A percentile compares a stretch with the other conserved stretches of the same genome.
Conservation (phyloP, 371 early-diverging fungal genomes). For the Mortierella sp. region DNA sequence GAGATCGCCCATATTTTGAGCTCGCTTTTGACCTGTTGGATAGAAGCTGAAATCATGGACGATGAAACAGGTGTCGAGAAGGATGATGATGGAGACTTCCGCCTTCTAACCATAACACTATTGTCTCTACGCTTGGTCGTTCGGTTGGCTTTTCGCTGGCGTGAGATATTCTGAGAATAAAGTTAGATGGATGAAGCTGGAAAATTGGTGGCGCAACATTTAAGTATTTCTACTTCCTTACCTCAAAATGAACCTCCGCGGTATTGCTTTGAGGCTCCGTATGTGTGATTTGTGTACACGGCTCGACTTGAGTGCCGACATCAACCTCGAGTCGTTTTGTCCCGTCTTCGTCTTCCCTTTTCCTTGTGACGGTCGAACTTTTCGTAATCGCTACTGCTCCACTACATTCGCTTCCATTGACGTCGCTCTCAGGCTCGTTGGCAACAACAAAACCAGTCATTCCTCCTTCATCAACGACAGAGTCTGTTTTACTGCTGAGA, state of each 20-base stretch:
- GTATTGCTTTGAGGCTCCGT: background rate
- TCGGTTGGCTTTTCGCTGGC: background rate
- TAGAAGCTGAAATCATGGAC: background rate
- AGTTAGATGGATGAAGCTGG: too few species aligned
- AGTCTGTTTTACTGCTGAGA: background rate
- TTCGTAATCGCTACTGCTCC: background rate
- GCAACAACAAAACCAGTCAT: background rate
- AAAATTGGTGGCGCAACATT: too few species aligned
- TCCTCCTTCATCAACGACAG: background rate
- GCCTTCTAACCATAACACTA: background rate
- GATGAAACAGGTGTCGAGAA: background rate
- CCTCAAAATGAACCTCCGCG: background rate
- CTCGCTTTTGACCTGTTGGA: conserved; percentile 17
- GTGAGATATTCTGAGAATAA: background rate
- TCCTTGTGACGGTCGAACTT: background rate
- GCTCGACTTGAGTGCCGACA: background rate
- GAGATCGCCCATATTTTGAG: conserved; percentile 23
- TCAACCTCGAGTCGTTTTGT: background rate
- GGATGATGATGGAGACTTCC: background rate
- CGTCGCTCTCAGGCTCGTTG: background rate
- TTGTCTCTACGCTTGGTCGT: background rate
- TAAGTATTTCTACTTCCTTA: background rate
- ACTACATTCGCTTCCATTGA: background rate
- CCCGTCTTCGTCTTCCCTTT: background rate
- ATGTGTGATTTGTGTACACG: background rate